A percentile compares a stretch with the other conserved stretches of the same genome.
These are phyloP conservation scores for Clathrospora elynae DNA, from an alignment of 2,329 filamentous ascomycete species.

Conservation along the genomic window DNA sequence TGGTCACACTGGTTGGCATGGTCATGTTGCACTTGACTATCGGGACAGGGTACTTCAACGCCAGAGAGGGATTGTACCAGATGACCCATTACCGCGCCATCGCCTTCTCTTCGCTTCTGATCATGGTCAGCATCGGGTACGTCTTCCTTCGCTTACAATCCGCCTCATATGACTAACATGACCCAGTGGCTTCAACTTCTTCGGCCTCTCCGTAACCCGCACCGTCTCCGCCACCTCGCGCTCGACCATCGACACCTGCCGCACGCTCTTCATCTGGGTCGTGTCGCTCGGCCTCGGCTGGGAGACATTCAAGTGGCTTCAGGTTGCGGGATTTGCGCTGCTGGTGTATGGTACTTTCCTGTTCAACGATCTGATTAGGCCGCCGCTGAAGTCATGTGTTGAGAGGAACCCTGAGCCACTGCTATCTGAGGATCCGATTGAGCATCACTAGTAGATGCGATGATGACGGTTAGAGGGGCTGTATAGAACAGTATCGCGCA, in stretches of 20 bases:
- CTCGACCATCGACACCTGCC: conserved; percentile 95
- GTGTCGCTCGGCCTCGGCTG: conserved; percentile 90
- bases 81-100: conserved; percentile 74
- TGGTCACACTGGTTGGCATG: conserved; percentile 79
- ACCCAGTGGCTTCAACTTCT: conserved; percentile 93
- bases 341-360: conserved; percentile 96
- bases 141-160: conserved; percentile 38
- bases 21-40: conserved; percentile 76
- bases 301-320: conserved; percentile 97
- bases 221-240: conserved; percentile 88
- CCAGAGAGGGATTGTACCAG: conserved; percentile 81
- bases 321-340: conserved; percentile 84
- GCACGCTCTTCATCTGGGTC: conserved; percentile 97
- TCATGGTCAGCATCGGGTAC: conserved; percentile 98
- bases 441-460: conserved; percentile 59
- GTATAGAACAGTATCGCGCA: conserved; percentile 11
- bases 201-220: conserved; percentile 90
- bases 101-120: conserved; percentile 77
- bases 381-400: conserved; percentile 73
- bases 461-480: neutral
- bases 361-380: conserved; percentile 91
- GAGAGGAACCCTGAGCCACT: conserved; percentile 64
- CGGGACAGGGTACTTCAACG: conserved; percentile 88
- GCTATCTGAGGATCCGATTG: conserved; percentile 81
- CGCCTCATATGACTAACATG: conserved; percentile 15